Evolutionary conservation across 164 flowering plant genomes (phyloP).

Genomic region (Cinnamomum micranthum): DNA sequence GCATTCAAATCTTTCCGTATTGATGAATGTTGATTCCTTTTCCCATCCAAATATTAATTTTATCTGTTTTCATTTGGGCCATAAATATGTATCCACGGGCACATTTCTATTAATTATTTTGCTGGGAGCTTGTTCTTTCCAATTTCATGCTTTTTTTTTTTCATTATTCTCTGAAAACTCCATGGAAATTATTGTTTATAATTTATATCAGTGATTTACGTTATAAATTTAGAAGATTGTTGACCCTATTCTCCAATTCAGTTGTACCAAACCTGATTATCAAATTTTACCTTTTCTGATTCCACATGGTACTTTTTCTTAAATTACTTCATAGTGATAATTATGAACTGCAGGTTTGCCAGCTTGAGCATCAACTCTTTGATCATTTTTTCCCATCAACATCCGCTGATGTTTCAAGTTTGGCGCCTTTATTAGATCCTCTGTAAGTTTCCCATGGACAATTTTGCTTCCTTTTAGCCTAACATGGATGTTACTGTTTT

Average conservation of each 20-base stretch:
- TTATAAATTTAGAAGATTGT: no score
- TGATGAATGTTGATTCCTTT: neutral
- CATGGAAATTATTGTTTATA: neutral
- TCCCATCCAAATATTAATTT: neutral
- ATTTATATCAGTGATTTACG: no score
- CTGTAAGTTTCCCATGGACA: constrained; percentile 49
- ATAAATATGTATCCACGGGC: neutral
- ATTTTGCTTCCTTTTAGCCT: neutral
- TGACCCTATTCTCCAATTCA: neutral
- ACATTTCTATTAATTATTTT: neutral
- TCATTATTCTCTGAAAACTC: no score
- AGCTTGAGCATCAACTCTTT: constrained; percentile 94
- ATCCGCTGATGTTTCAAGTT: constrained; percentile 75
- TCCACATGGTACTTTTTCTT: neutral
- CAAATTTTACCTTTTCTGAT: neutral
- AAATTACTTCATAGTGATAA: no score
- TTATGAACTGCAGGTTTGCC: constrained; percentile 69
- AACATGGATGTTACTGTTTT: neutral
- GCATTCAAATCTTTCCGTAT: neutral
- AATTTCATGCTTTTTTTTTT: no score
- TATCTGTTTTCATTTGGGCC: neutral
- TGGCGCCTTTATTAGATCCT: constrained; percentile 90
- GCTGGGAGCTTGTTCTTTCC: neutral
- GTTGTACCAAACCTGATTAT: neutral
- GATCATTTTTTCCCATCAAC: constrained; percentile 89